These are phyloP conservation scores for Colletotrichum falcatum DNA, from an alignment of 2,329 filamentous ascomycete species.

Conservation along the genomic window DNA sequence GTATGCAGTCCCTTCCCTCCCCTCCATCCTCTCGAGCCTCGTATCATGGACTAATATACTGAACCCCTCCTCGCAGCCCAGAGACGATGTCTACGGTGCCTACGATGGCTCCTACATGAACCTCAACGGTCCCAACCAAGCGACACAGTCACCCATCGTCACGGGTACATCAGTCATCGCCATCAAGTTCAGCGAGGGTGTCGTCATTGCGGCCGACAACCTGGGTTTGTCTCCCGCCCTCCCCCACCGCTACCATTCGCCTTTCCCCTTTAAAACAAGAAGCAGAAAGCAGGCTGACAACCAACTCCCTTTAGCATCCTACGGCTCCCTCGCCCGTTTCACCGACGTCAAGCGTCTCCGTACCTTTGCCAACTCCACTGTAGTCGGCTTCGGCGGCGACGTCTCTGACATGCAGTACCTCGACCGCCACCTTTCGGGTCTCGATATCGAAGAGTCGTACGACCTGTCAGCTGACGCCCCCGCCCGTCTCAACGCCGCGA, in stretches of 20 bases:
- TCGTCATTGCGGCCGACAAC: conserved; percentile 97
- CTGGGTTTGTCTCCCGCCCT: conserved; percentile 70
- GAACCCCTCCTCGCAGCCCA: conserved; percentile 71
- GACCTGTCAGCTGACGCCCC: conserved; percentile 58
- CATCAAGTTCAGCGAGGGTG: conserved; percentile 95
- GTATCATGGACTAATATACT: conserved; percentile 40
- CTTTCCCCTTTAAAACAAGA: neutral
- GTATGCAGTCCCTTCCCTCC: conserved; percentile 60
- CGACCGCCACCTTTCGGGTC: conserved; percentile 87
- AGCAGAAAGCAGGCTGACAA: conserved; percentile 30
- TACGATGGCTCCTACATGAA: conserved; percentile 92
- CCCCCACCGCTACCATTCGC: neutral
- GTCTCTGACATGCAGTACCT: conserved; percentile 99
- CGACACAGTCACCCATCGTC: conserved; percentile 93
- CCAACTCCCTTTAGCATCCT: conserved; percentile 76
- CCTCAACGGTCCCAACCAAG: conserved; percentile 76
- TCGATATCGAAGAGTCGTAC: conserved; percentile 93
- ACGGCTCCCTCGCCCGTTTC: conserved; percentile 96
- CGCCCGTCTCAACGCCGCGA: conserved; percentile 81
- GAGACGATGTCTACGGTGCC: conserved; percentile 95
- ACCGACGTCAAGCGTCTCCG: conserved; percentile 96
- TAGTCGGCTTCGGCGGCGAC: conserved; percentile 96
- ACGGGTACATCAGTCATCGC: conserved; percentile 96
- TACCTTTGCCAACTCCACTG: conserved; percentile 83
- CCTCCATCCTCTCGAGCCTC: conserved; percentile 28